A percentile compares a stretch with the other conserved stretches of the same genome.
Conservation (phyloP, 2,329 filamentous ascomycete genomes). For the Fusarium verticillioides region DNA sequence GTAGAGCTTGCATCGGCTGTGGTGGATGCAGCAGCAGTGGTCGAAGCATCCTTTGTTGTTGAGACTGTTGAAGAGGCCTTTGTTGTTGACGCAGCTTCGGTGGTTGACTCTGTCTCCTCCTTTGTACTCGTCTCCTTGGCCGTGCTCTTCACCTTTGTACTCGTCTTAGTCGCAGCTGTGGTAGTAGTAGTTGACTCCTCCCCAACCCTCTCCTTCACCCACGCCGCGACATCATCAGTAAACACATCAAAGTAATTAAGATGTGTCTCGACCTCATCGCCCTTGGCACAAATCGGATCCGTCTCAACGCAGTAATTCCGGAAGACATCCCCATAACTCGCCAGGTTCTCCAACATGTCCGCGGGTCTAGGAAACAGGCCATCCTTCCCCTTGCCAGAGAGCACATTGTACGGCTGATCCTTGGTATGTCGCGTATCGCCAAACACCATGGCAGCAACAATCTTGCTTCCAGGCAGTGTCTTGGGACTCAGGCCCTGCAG, state of each 20-base stretch:
- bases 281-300: conserved; percentile 12
- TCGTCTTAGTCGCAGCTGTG: background rate
- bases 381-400: conserved; percentile 2
- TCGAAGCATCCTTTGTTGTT: background rate
- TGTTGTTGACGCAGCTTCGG: background rate
- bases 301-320: conserved; percentile 12
- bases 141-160: background rate
- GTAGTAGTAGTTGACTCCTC: background rate
- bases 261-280: conserved; percentile 4
- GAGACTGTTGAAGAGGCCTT: background rate
- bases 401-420: conserved; percentile 8
- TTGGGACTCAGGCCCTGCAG: background rate
- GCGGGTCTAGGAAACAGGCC: conserved; percentile 12
- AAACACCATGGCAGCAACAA: conserved; percentile 15
- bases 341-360: conserved; percentile 10
- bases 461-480: background rate
- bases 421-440: conserved; percentile 17
- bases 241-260: conserved; percentile 19
- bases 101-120: background rate
- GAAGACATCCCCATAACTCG: conserved; percentile 5
- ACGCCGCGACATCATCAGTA: conserved; percentile 3
- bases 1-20: background rate
- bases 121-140: background rate
- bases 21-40: background rate
- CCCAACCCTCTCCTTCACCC: conserved; percentile 3